Percentiles rank a stretch among this genome's conserved stretches.
Conservation (phyloP, 805 yeast species). For the Teunomyces tritomae region DNA sequence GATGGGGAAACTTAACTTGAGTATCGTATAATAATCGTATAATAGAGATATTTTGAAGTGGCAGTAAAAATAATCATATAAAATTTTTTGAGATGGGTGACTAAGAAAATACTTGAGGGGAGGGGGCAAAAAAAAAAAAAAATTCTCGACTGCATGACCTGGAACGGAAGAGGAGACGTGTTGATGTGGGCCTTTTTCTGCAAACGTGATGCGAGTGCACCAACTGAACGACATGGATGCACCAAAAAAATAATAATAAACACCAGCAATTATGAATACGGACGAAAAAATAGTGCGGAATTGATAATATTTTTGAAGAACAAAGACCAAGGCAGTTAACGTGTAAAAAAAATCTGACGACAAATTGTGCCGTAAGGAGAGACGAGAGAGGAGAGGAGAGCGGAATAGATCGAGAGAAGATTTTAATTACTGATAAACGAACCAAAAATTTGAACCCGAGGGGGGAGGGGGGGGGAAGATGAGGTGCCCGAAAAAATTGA, state of each 20-base stretch:
- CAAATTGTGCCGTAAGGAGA: neutral
- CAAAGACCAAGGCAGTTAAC: neutral
- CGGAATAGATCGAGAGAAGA: too few relatives aligned
- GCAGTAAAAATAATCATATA: neutral
- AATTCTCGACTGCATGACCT: neutral
- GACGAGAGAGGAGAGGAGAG: neutral
- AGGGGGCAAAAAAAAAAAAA: neutral
- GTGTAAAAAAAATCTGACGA: neutral
- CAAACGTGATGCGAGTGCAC: neutral
- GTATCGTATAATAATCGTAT: slow-evolving; percentile 3
- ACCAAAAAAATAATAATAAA: neutral
- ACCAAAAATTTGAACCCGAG: too few relatives aligned
- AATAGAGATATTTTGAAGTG: slow-evolving; percentile 2
- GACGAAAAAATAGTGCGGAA: neutral
- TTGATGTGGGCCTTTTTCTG: neutral
- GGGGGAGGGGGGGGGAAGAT: too few relatives aligned
- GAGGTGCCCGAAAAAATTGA: too few relatives aligned
- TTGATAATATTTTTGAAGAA: neutral
- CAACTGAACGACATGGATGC: neutral
- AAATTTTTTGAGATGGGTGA: neutral
- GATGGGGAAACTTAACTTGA: neutral
- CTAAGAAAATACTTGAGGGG: neutral
- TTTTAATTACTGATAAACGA: too few relatives aligned
- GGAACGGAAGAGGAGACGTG: neutral
- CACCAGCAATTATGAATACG: neutral